These are phyloP conservation scores for Kluyveromyces starmeri DNA, from an alignment of 805 yeast species.

Conservation along the genomic window DNA sequence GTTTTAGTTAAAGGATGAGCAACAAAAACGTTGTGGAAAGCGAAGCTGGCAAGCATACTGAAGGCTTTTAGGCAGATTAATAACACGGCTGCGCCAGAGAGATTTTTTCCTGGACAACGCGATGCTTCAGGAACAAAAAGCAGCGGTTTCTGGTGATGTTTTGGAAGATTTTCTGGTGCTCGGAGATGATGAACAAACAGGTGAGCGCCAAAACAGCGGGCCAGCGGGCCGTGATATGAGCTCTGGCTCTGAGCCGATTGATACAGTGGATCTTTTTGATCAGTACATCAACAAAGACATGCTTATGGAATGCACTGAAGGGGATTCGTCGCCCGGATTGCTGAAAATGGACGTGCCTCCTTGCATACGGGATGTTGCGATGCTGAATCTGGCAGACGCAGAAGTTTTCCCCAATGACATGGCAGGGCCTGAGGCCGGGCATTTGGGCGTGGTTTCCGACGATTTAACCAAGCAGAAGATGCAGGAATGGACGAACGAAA, in stretches of 20 bases:
- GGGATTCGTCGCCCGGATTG: constrained; percentile 2
- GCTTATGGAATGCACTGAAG: constrained; percentile 6
- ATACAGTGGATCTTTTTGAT: constrained; percentile 18
- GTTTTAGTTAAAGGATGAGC: no score
- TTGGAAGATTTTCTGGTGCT: constrained; percentile 22
- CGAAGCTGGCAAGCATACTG: no score
- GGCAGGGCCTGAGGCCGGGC: no score
- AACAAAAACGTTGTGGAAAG: no score
- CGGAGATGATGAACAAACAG: constrained; percentile 9
- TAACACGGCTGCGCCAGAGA: no score
- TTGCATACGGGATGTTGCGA: no score
- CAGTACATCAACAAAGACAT: constrained; percentile 20
- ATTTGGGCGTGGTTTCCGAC: no score
- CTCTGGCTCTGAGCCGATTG: constrained; percentile 12
- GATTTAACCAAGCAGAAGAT: no score
- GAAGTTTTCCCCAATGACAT: no score
- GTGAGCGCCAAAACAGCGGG: constrained; percentile 3
- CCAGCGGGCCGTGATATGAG: neutral
- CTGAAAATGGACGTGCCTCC: neutral
- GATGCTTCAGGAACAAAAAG: constrained; percentile 7
- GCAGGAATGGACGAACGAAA: no score
- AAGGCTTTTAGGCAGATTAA: no score
- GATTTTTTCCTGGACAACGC: neutral
- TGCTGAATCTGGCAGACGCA: no score
- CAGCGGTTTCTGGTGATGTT: constrained; percentile 16